Conservation (phyloP, 495 filamentous ascomycete species). For the Symbiotaphrina buchneri region DNA sequence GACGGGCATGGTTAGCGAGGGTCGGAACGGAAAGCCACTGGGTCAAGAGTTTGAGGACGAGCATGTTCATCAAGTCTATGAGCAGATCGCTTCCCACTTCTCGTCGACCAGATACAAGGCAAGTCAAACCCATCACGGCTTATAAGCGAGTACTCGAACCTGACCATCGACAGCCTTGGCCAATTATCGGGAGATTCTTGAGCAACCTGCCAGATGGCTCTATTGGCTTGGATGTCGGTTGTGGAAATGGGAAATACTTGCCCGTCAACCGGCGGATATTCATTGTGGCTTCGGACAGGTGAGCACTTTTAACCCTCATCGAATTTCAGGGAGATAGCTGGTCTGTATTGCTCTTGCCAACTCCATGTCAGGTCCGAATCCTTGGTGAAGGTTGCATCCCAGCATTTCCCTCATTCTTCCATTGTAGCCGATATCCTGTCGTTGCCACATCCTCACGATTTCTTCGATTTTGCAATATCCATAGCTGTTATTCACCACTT, state of each 20-base stretch:
- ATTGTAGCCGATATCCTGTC: constrained; percentile 49
- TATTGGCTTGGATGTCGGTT: constrained; percentile 80
- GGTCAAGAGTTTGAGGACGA: constrained; percentile 48
- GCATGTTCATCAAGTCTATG: constrained; percentile 85
- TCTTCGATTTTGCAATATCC: constrained; percentile 84
- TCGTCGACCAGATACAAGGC: constrained; percentile 88
- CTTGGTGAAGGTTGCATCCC: constrained; percentile 47
- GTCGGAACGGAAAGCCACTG: constrained; percentile 2
- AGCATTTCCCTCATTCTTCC: constrained; percentile 36
- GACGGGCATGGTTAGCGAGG: too few species aligned
- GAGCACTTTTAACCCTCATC: constrained; percentile 7
- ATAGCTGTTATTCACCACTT: constrained; percentile 92
- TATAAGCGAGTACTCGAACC: neutral
- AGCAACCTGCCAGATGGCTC: constrained; percentile 38
- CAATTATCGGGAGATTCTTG: constrained; percentile 69
- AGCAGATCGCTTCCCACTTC: constrained; percentile 86
- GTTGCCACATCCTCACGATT: constrained; percentile 40
- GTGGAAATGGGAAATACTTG: constrained; percentile 94
- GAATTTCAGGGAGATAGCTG: neutral
- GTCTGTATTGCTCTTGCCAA: constrained; percentile 1
- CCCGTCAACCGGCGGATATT: constrained; percentile 55
- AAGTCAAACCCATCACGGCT: constrained; percentile 8
- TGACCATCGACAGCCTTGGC: constrained; percentile 46
- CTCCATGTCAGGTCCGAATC: constrained; percentile 32
- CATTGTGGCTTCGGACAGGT: constrained; percentile 78